Conservation (phyloP, 2,329 filamentous ascomycete species). For the Fusarium anguioides region DNA sequence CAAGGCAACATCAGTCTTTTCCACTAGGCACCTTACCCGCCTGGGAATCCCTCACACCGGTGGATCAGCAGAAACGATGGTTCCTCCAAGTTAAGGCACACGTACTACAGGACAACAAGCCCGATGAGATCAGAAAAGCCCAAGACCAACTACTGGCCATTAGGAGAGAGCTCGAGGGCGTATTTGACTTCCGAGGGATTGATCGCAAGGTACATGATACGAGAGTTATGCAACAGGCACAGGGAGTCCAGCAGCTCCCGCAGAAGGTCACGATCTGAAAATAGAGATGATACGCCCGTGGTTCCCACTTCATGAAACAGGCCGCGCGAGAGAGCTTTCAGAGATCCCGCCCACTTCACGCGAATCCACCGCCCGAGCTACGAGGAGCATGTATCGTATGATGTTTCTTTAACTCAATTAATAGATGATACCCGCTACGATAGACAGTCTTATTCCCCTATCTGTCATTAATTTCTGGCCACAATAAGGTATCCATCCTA, state of each 20-base stretch:
- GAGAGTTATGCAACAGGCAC: conserved; percentile 53
- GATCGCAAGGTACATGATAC: conserved; percentile 67
- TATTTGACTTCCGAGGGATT: conserved; percentile 63
- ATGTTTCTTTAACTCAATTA: not conserved
- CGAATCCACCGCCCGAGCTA: no score
- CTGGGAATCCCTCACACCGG: conserved; percentile 59
- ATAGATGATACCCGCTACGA: conserved; percentile 31
- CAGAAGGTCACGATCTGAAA: conserved; percentile 51
- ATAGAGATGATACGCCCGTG: conserved; percentile 19
- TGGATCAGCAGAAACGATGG: conserved; percentile 65
- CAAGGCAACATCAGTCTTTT: conserved; percentile 15
- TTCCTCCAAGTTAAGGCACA: conserved; percentile 65
- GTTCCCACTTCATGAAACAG: not conserved
- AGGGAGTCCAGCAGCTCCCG: no score
- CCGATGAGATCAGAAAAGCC: conserved; percentile 66
- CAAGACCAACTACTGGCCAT: conserved; percentile 62
- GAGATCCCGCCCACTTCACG: not conserved
- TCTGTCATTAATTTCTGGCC: not conserved
- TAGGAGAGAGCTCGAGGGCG: conserved; percentile 60
- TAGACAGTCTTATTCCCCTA: conserved; percentile 1
- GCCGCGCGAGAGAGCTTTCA: not conserved
- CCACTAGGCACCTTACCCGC: conserved; percentile 54
- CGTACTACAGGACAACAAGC: conserved; percentile 67
- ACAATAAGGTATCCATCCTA: no score
- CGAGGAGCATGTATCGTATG: not conserved